Evolutionary conservation across 2,329 filamentous ascomycete species (phyloP).

Genomic region (Drechslerella stenobrocha): DNA sequence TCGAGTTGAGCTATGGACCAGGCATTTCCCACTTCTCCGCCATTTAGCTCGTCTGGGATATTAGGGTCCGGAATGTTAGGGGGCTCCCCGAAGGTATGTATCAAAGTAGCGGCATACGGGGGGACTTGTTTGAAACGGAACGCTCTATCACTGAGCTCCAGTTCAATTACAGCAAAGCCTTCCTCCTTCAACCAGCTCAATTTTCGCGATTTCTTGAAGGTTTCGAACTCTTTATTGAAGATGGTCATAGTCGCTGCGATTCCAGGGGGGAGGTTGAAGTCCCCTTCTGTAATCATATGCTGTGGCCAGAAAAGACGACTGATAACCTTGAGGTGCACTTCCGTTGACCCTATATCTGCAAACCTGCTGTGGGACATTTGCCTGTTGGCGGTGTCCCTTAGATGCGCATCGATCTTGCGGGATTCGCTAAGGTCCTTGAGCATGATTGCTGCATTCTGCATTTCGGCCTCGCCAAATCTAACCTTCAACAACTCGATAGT

Average conservation of each 20-base stretch:
- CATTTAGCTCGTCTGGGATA: conserved; percentile 60
- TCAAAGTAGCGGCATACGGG: conserved; percentile 84
- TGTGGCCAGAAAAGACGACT: conserved; percentile 90
- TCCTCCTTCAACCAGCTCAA: conserved; percentile 84
- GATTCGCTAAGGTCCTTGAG: conserved; percentile 89
- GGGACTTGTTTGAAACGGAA: conserved; percentile 71
- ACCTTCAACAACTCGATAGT: conserved; percentile 85
- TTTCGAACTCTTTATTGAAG: conserved; percentile 76
- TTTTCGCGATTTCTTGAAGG: conserved; percentile 79
- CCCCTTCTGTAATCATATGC: conserved; percentile 54
- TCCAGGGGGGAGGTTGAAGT: conserved; percentile 58
- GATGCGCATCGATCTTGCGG: conserved; percentile 68
- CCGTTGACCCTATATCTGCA: conserved; percentile 54
- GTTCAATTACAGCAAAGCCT: conserved; percentile 75
- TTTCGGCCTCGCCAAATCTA: conserved; percentile 78
- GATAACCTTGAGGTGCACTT: conserved; percentile 79
- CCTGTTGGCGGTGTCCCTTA: conserved; percentile 58
- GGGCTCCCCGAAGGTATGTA: conserved; percentile 73
- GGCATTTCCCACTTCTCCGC: conserved; percentile 53
- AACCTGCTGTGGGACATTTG: conserved; percentile 50
- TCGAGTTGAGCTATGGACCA: conserved; percentile 57
- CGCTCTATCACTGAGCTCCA: conserved; percentile 79
- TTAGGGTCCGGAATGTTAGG: conserved; percentile 57
- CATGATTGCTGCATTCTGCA: conserved; percentile 98
- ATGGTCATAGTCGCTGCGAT: conserved; percentile 65